phyloP scores from a whole-genome alignment of 2,329 filamentous ascomycete genomes.

The Pleurostoma richardsiae region DNA sequence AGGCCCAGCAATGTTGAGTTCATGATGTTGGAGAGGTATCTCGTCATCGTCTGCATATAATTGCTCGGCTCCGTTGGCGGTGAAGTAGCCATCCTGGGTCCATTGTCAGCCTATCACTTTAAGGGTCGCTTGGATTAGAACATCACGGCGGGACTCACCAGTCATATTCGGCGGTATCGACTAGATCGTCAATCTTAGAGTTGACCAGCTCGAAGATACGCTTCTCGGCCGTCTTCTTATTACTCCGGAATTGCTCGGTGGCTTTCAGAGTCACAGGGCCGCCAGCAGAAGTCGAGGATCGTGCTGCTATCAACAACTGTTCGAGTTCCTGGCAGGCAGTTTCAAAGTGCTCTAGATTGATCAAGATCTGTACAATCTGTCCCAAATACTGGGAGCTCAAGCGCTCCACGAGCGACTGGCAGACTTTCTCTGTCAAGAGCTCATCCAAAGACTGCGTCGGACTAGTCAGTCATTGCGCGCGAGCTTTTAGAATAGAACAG shows the following conservation, averaged over 20 bases:
- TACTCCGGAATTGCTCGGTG: slow-evolving; percentile 78
- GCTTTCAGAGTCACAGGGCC: slow-evolving; percentile 76
- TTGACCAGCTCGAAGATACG: slow-evolving; percentile 98
- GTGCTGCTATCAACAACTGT: slow-evolving; percentile 75
- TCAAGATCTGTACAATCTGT: slow-evolving; percentile 97
- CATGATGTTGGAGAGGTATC: slow-evolving; percentile 95
- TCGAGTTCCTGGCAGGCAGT: slow-evolving; percentile 88
- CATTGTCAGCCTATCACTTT: slow-evolving; percentile 5
- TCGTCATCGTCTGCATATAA: slow-evolving; percentile 93
- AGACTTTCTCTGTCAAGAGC: slow-evolving; percentile 88
- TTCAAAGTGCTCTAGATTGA: slow-evolving; percentile 96
- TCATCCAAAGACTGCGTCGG: slow-evolving; percentile 78
- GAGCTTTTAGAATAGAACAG: background rate
- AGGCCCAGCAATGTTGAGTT: slow-evolving; percentile 86
- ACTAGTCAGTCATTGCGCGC: background rate
- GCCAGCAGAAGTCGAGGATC: slow-evolving; percentile 75
- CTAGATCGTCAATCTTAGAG: slow-evolving; percentile 95
- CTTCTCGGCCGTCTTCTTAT: slow-evolving; percentile 95
- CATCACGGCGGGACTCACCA: slow-evolving; percentile 48
- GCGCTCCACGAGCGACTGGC: slow-evolving; percentile 80
- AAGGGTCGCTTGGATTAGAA: background rate
- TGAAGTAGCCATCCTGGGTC: slow-evolving; percentile 45
- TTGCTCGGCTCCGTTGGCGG: slow-evolving; percentile 71
- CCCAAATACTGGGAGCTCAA: slow-evolving; percentile 90
- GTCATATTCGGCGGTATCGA: slow-evolving; percentile 96